Evolutionary conservation across 352 stramenopile genomes (phyloP), one percentile per base, ranked within the genome.

Genomic region (Phytophthora cryptogea): DNA sequence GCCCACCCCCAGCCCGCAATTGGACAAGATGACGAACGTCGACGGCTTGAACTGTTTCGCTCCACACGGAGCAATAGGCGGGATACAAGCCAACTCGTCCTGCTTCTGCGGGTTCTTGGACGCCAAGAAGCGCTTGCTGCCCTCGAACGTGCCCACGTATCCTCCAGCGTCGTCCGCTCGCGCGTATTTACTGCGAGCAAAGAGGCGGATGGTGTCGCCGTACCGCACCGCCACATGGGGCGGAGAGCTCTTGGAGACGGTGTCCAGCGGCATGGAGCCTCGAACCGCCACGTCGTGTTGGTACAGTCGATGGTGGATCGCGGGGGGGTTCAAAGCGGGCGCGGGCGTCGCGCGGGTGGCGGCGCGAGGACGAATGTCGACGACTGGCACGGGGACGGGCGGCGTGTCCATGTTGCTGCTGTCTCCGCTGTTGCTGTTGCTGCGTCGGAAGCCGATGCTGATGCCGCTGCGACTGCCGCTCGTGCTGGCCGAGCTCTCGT

Each of bases 71-170:
- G 74, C 57, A 14, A 92, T 76, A 1, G 78, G 79, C n/a, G 79
- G 78, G 9, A 92, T 61, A 30, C 83, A 91, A 23, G 76, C 79
- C 43, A 92, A 42, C 43, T 88, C 77, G 54, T 76, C 75, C 53
- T 89, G 77, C 41, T 90, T 92, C 36, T 78, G 61, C 36, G 74
- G 64, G 51, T 75, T 85, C 72, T 89, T 90, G 37, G 77, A 67
- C 36, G 66, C 54, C 26, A 88, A 55, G 44, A 90, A 89, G 31
- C 79, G 65, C 31, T 85, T 85, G 17, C 60, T 70, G 45, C 78
- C 68, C 55, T 91, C 83, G 48, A 88, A 91, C 2, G 79, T 89
- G 27, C 83, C 85, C 3, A 94, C 80, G 53, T 88, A 89, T 3
- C 80, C 82, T n/a, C 80, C 75, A 0, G 44, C 23, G 9, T 65